A percentile compares a stretch with the other conserved stretches of the same genome.
Evolutionary conservation across 441 rosid species (phyloP).

Genomic region (Adansonia madagascariensis): DNA sequence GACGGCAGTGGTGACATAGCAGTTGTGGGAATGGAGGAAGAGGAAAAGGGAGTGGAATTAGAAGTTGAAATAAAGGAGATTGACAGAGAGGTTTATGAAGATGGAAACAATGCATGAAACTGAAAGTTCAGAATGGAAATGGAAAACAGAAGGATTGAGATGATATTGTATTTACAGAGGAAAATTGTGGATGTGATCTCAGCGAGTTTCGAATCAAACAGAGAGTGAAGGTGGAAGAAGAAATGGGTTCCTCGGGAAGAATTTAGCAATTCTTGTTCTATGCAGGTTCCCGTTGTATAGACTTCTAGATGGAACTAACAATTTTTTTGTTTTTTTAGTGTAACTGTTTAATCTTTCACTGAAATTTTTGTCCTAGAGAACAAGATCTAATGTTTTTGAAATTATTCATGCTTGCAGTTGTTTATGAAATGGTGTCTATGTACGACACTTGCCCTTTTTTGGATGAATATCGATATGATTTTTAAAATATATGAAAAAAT

Average conservation of each 20-base stretch:
- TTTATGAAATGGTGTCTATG: neutral
- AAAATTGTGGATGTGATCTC: constrained; percentile 49
- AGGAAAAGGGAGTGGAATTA: constrained; percentile 37
- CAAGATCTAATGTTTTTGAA: neutral
- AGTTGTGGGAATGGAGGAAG: constrained; percentile 26
- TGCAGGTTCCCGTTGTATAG: constrained; percentile 2
- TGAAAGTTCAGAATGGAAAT: constrained; percentile 45
- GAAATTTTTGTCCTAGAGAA: neutral
- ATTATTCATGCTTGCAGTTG: neutral
- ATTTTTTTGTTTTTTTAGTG: neutral
- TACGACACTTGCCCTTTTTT: no score
- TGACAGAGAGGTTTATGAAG: constrained; percentile 46
- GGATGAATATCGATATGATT: no score
- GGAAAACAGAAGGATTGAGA: constrained; percentile 47
- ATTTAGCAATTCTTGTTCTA: constrained; percentile 6
- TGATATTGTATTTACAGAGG: constrained; percentile 50
- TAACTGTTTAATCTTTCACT: neutral
- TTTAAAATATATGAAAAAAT: no score
- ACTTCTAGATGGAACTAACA: constrained; percentile 1
- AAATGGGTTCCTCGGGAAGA: neutral
- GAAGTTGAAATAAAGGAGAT: constrained; percentile 47
- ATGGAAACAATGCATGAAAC: constrained; percentile 54
- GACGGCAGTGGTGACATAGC: constrained; percentile 22
- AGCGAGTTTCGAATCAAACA: constrained; percentile 26
- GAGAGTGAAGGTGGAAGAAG: neutral